Percentiles rank a stretch among this genome's conserved stretches.
These are phyloP conservation scores for Monilinia fructigena DNA, from an alignment of 2,329 filamentous ascomycete species.

Conservation along the genomic window DNA sequence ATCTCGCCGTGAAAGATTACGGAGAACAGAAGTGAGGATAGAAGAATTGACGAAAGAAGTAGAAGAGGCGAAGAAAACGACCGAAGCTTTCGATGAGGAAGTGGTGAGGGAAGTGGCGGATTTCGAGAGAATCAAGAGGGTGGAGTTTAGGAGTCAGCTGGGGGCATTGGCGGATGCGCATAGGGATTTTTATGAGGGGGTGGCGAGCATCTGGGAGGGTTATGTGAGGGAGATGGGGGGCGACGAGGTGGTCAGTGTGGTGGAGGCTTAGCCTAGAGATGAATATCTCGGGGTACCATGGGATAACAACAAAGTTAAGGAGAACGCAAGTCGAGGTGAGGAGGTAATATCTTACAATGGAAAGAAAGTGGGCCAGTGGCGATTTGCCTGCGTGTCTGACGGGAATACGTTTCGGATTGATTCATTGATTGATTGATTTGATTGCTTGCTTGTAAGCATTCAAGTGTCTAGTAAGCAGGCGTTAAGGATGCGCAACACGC, in stretches of 20 bases:
- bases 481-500: not conserved
- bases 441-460: too few relatives aligned
- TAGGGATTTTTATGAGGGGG: slow-evolving; percentile 78
- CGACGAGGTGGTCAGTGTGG: not conserved
- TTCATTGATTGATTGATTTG: not conserved
- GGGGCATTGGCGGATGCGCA: slow-evolving; percentile 81
- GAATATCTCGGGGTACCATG: too few relatives aligned
- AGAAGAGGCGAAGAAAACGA: slow-evolving; percentile 80
- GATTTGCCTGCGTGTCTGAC: not conserved
- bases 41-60: slow-evolving; percentile 88
- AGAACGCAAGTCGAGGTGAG: not conserved
- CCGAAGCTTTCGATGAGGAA: slow-evolving; percentile 93
- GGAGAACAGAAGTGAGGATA: slow-evolving; percentile 89
- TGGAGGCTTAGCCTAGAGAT: slow-evolving; percentile 6
- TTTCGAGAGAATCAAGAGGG: slow-evolving; percentile 94
- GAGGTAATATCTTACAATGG: not conserved
- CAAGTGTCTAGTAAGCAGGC: not conserved
- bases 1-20: slow-evolving; percentile 77
- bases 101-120: slow-evolving; percentile 89
- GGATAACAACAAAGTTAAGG: not conserved
- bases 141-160: slow-evolving; percentile 86
- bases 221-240: slow-evolving; percentile 80
- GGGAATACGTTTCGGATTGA: slow-evolving; percentile 3
- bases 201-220: slow-evolving; percentile 80
- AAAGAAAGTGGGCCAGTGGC: slow-evolving; percentile 3